These are phyloP conservation scores for Rhododendron williamsianum DNA, from an alignment of 148 eudicot species.

Conservation along the genomic window DNA sequence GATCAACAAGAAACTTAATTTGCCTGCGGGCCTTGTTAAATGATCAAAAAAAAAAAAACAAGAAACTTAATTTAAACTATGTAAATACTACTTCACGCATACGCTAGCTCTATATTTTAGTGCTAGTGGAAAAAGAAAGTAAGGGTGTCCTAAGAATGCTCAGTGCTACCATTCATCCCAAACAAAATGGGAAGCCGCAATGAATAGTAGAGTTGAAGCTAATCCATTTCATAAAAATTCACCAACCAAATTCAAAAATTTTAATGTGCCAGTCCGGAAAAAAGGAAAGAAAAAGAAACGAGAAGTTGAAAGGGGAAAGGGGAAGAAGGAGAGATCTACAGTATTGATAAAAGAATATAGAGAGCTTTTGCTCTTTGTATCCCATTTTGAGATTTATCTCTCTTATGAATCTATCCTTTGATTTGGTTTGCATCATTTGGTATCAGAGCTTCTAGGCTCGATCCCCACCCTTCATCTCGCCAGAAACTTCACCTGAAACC, in stretches of 20 bases:
- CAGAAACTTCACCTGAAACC: too few species aligned
- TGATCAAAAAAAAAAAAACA: not conserved
- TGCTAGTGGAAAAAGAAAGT: not conserved
- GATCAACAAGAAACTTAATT: not conserved
- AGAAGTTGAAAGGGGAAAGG: not conserved
- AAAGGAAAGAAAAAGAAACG: not conserved
- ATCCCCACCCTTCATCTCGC: too few species aligned
- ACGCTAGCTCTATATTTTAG: not conserved
- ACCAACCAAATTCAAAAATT: not conserved
- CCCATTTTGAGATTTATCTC: too few species aligned
- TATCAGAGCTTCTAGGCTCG: too few species aligned
- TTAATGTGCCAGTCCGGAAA: not conserved
- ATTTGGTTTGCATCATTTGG: too few species aligned
- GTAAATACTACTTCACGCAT: not conserved
- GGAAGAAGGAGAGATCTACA: not conserved
- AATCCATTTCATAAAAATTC: not conserved
- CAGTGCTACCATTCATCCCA: not conserved
- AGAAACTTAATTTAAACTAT: not conserved
- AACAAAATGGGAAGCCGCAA: not conserved
- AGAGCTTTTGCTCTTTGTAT: too few species aligned
- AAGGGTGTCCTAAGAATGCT: not conserved
- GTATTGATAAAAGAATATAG: not conserved
- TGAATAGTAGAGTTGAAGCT: not conserved
- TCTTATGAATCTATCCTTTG: too few species aligned
- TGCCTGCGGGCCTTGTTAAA: too few species aligned